Conservation (phyloP, 192 early-diverging fungal genomes). For the Podila horticola region DNA sequence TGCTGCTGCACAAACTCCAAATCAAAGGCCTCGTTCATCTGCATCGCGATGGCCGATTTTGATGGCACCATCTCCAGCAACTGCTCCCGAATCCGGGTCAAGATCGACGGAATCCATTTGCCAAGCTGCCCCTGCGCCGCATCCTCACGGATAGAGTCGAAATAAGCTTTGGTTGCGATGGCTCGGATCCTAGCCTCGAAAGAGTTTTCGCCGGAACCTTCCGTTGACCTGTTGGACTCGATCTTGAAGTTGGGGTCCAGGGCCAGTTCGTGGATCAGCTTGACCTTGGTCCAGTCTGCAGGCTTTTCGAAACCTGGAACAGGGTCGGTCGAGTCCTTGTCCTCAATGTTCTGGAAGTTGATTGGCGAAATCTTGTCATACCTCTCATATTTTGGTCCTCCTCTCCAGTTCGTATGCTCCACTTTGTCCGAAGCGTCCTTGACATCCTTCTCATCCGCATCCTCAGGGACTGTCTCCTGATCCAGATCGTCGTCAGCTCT, state of each 20-base stretch:
- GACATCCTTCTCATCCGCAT: no score
- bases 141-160: slow-evolving; percentile 72
- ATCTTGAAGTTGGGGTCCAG: slow-evolving; percentile 79
- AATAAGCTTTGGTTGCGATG: slow-evolving; percentile 77
- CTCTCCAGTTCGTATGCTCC: no score
- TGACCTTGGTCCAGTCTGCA: slow-evolving; percentile 64
- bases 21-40: slow-evolving; percentile 76
- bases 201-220: background rate
- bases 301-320: slow-evolving; percentile 53
- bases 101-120: slow-evolving; percentile 54
- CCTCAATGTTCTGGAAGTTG: background rate
- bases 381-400: no score
- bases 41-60: slow-evolving; percentile 57
- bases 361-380: no score
- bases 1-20: slow-evolving; percentile 75
- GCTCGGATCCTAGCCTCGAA: slow-evolving; percentile 67
- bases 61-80: slow-evolving; percentile 73
- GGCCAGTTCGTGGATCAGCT: slow-evolving; percentile 81
- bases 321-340: slow-evolving; percentile 1
- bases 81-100: slow-evolving; percentile 55
- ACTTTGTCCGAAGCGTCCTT: no score
- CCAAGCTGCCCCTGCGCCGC: slow-evolving; percentile 59
- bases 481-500: no score
- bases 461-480: no score
- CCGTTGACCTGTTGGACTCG: slow-evolving; percentile 20